Conservation (phyloP, 140 eudicot genomes). For the Cichorium intybus region DNA sequence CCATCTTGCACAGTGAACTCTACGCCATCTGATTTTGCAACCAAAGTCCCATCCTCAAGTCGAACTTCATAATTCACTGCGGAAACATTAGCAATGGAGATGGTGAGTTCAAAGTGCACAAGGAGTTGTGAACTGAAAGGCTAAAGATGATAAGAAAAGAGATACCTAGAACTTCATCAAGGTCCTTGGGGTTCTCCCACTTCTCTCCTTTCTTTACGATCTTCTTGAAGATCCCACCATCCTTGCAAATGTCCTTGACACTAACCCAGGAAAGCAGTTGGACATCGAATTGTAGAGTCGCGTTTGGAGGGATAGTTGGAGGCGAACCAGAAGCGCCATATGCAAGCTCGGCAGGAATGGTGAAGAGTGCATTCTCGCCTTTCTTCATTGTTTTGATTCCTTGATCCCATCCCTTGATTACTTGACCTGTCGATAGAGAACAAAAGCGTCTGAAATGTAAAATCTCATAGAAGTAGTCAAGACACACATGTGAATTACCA, state of each 20-base stretch:
- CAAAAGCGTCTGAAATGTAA: not conserved
- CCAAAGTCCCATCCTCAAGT: slow-evolving; percentile 71
- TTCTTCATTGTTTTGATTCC: slow-evolving; percentile 84
- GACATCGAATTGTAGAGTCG: slow-evolving; percentile 89
- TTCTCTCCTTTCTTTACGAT: slow-evolving; percentile 74
- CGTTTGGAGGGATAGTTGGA: slow-evolving; percentile 87
- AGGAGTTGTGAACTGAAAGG: not conserved
- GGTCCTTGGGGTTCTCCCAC: slow-evolving; percentile 94
- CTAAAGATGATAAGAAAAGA: not conserved
- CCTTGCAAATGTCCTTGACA: slow-evolving; percentile 90
- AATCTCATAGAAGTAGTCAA: too few relatives aligned
- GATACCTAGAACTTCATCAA: slow-evolving; percentile 87
- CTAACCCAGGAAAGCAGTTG: slow-evolving; percentile 83
- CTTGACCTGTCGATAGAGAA: slow-evolving; percentile 52
- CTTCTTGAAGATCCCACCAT: slow-evolving; percentile 93
- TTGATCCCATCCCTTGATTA: slow-evolving; percentile 76
- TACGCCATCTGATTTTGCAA: slow-evolving; percentile 65
- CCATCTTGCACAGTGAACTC: slow-evolving; percentile 86
- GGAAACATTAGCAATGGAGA: not conserved
- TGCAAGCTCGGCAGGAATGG: slow-evolving; percentile 69
- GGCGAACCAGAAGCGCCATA: slow-evolving; percentile 80
- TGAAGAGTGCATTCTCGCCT: slow-evolving; percentile 68
- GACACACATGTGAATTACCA: too few relatives aligned
- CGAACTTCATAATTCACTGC: slow-evolving; percentile 79
- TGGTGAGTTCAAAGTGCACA: not conserved